phyloP scores from a whole-genome alignment of 352 stramenopile genomes.

The Globisporangium sylvaticum region DNA sequence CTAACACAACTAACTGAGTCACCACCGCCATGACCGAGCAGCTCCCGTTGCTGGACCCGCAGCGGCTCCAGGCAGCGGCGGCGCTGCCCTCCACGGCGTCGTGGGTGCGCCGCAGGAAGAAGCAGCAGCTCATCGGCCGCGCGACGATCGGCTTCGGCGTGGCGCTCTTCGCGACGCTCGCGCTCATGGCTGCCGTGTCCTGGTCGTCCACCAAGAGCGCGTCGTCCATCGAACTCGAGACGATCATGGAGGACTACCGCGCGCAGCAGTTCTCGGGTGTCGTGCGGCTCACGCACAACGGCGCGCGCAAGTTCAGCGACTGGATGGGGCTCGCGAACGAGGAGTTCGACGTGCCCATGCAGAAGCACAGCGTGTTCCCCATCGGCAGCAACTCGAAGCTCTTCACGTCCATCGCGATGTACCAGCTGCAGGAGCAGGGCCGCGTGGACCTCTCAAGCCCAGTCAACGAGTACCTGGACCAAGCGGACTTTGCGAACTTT shows the following conservation, averaged over 20 bases:
- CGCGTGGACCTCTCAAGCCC: constrained; percentile 30
- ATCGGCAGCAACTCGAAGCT: constrained; percentile 61
- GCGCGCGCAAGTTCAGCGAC: constrained; percentile 38
- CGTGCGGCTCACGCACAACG: constrained; percentile 44
- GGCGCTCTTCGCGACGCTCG: constrained; percentile 27
- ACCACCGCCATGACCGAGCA: background rate
- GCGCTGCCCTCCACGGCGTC: background rate
- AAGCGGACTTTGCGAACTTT: constrained; percentile 43
- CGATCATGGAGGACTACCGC: constrained; percentile 24
- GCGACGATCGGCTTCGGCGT: constrained; percentile 31
- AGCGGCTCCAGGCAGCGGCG: background rate
- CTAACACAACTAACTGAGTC: background rate
- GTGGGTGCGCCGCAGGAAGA: background rate
- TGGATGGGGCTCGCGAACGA: constrained; percentile 45
- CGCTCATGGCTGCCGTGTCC: constrained; percentile 29
- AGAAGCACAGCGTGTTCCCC: constrained; percentile 45
- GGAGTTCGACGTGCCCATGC: constrained; percentile 42
- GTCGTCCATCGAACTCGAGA: constrained; percentile 27
- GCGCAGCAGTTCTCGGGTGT: constrained; percentile 50
- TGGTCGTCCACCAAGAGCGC: constrained; percentile 29
- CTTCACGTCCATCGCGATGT: constrained; percentile 45
- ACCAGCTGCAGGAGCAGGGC: constrained; percentile 53
- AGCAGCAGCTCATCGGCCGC: constrained; percentile 21
- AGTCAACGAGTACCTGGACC: constrained; percentile 33
- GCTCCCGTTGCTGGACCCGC: background rate